A percentile compares a stretch with the other conserved stretches of the same genome.
Evolutionary conservation across 1,284 basidiomycete genomes (phyloP).

Genomic region (Waitea zeae): DNA sequence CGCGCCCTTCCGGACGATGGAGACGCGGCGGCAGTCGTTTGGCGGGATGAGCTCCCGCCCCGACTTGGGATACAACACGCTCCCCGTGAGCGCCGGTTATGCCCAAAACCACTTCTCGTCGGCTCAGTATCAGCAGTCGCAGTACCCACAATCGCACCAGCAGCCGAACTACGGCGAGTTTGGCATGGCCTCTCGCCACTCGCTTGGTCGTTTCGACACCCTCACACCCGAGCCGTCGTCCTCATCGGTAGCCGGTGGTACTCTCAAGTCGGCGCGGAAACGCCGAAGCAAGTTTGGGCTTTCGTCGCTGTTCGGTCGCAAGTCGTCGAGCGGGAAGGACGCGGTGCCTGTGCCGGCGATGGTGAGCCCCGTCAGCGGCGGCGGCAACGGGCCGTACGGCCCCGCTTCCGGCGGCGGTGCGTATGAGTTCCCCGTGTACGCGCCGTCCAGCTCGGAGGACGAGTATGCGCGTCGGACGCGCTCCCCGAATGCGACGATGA

Average conservation of each 20-base stretch:
- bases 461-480: conserved; percentile 24
- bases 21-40: conserved; percentile 57
- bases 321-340: conserved; percentile 12
- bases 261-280: conserved; percentile 37
- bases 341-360: too few relatives aligned
- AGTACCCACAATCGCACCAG: too few relatives aligned
- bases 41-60: conserved; percentile 42
- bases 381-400: background rate
- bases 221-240: too few relatives aligned
- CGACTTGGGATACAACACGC: conserved; percentile 25
- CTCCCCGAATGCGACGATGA: conserved; percentile 14
- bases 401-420: too few relatives aligned
- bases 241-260: too few relatives aligned
- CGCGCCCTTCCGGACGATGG: conserved; percentile 34
- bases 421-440: conserved; percentile 10
- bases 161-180: conserved; percentile 63
- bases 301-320: conserved; percentile 45
- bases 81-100: conserved; percentile 22
- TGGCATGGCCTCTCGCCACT: conserved; percentile 28
- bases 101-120: too few relatives aligned
- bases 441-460: conserved; percentile 16
- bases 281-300: conserved; percentile 57
- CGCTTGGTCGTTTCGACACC: too few relatives aligned
- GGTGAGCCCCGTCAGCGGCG: background rate
- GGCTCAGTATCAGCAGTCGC: too few relatives aligned